Base-by-base conservation (phyloP, 306 rosid species). In the Quercus gilva region DNA sequence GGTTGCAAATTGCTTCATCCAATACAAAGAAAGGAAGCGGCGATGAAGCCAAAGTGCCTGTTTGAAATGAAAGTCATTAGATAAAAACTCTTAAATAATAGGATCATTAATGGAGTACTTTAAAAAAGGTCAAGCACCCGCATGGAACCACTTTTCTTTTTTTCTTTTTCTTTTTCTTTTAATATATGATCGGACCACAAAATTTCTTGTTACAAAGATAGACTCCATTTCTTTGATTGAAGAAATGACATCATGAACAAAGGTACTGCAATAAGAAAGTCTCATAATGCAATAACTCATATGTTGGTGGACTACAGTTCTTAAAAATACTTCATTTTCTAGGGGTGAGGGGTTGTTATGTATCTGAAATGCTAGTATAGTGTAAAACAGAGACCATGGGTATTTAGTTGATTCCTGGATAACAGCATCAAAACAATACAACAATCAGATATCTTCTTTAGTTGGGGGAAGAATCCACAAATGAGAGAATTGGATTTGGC, bases 41-140 rank as follows among this genome's bases (percentile, higher is more conserved):
- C 95, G 97, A 80, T 92, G 97, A 90, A 94, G 97, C 99, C 99
- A 94, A 56, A 92, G 73, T 74, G 92, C 94, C 99, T 94, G 92
- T 81, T 74, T 31, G 56, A 63, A 76, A 53, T 4, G 12, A 70
- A 79, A 73, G 77, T 51, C 52, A 78, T 18, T 69, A 56, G 45
- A 12, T 55, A 33, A 70, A 76, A 69, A 26, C 18, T 57, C 79
- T 33, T 72, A 67, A 31, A 17, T 20, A 52, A 41, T 69, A 59
- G 31, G 52, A 76, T 4, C 68, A 69, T 57, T 65, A 64, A 51
- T 18, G 68, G 77, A 71, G 6, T 70, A 6, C 37, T 6, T 4
- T 4, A 63, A 11, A 10, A 25, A 71, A 60, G 19, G 10, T 20
- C 53, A 70, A 45, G 29, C 53, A 5, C 74, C 12, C 2, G 10